A percentile compares a stretch with the other conserved stretches of the same genome.
These are phyloP conservation scores for Claviceps citrina DNA, from an alignment of 2,329 filamentous ascomycete species.

Conservation along the genomic window DNA sequence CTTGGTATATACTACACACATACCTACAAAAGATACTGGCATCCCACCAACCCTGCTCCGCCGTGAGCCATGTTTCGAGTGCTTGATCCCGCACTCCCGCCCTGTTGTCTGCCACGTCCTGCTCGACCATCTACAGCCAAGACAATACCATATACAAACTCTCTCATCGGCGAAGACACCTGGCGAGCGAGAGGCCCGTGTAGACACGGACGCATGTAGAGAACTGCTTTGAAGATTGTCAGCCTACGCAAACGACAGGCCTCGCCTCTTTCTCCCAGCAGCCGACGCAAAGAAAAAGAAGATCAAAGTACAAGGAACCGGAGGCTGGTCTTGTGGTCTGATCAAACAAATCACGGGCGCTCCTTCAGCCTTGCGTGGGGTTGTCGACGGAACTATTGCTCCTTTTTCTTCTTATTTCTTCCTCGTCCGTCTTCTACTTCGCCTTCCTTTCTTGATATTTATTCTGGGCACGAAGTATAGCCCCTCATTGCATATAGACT, in stretches of 20 bases:
- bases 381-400: background rate
- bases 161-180: background rate
- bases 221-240: background rate
- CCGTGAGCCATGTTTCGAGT: background rate
- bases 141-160: background rate
- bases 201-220: background rate
- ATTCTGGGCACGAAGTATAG: slow-evolving; percentile 29
- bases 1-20: too few species aligned
- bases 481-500: slow-evolving; percentile 17
- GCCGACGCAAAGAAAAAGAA: background rate
- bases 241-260: background rate
- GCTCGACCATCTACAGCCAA: background rate
- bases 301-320: background rate
- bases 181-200: background rate
- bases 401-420: background rate
- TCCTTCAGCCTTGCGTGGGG: background rate
- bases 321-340: background rate
- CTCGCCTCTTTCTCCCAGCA: background rate
- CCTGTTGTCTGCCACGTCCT: background rate
- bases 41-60: slow-evolving; percentile 5
- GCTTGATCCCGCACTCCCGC: background rate
- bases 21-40: slow-evolving; percentile 15
- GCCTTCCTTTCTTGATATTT: too few species aligned
- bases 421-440: background rate
- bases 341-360: background rate